Evolutionary conservation across 2,329 filamentous ascomycete species (phyloP).

Genomic region (Xylariomycetidae sp.): DNA sequence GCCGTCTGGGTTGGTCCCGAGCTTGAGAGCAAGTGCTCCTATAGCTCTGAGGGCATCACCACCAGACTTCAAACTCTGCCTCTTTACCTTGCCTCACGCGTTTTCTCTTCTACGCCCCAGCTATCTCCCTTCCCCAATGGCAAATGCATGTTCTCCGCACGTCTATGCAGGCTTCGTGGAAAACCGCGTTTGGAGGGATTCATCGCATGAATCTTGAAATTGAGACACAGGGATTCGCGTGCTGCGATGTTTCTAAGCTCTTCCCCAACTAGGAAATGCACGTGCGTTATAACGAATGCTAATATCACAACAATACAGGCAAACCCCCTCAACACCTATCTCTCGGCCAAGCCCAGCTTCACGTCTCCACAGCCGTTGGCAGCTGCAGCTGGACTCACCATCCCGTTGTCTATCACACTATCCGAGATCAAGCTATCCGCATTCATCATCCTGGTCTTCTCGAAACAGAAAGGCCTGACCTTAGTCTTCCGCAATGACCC

Average conservation of each 20-base stretch:
- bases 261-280: constrained; percentile 17
- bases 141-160: constrained; percentile 7
- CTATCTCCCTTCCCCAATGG: constrained; percentile 2
- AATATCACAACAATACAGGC: constrained; percentile 55
- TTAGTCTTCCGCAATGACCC: constrained; percentile 98
- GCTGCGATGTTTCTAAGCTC: constrained; percentile 18
- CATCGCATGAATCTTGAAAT: constrained; percentile 29
- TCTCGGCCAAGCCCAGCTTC: constrained; percentile 85
- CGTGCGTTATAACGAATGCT: constrained; percentile 35
- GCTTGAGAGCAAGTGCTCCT: too few relatives aligned
- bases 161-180: constrained; percentile 7
- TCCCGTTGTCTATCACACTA: constrained; percentile 93
- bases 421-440: constrained; percentile 94
- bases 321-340: constrained; percentile 93
- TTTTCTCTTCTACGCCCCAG: constrained; percentile 2
- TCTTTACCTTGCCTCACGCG: too few relatives aligned
- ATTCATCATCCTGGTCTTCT: constrained; percentile 97
- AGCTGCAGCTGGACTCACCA: constrained; percentile 85
- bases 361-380: constrained; percentile 89
- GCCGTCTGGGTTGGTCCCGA: too few relatives aligned
- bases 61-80: too few relatives aligned
- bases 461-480: constrained; percentile 92
- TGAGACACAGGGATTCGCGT: constrained; percentile 26
- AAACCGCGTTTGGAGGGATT: constrained; percentile 26
- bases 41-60: too few relatives aligned